Base-by-base conservation (phyloP, 768 basidiomycete species). In the Naganishia vaughanmartiniae region DNA sequence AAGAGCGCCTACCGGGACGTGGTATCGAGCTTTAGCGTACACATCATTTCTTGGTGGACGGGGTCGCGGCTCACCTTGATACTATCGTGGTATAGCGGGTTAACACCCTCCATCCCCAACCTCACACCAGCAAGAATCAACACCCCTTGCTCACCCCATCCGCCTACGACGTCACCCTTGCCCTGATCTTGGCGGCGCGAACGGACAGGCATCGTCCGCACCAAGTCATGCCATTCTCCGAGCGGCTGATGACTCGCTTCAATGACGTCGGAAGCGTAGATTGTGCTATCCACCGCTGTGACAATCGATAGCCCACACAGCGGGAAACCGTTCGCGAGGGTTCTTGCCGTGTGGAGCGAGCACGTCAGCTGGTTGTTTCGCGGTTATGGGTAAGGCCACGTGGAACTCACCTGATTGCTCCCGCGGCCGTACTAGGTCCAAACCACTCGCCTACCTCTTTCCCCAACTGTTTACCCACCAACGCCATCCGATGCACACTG, bases 391-490 rank as follows among this genome's bases (percentile, higher is more conserved):
- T 42, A n/a, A n/a, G n/a, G n/a, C n/a, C n/a, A n/a, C n/a, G n/a
- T n/a, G n/a, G n/a, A 15, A 79, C 85, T 68, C 77, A 92, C 90
- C 90, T 92, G 83, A 98, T 90, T 14, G 93, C 94, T 45, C 94
- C 93, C 10, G 94, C 93, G n/a, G 95, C 96, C 0, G 91, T 93
- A 77, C 91, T 94, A 0, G 95, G 95, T 0, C 95, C 95, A 76
- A 98, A 98, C 95, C 95, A 98, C 80, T 93, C 90, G 0, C 95
- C 95, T 0, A 97, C 90, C 73, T 93, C 91, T 72, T 91, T 97
- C 15, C 95, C 95, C 0, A 97, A 85, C 75, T 93, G 90, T 78
- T 97, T 94, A 0, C 95, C 95, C 0, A 93, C 90, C 26, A 93
- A 83, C 0, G 94, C 94, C 90, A 99, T 96, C 56, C 92, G 87